phyloP scores from a whole-genome alignment of 495 filamentous ascomycete genomes.

The Echria macrotheca region DNA sequence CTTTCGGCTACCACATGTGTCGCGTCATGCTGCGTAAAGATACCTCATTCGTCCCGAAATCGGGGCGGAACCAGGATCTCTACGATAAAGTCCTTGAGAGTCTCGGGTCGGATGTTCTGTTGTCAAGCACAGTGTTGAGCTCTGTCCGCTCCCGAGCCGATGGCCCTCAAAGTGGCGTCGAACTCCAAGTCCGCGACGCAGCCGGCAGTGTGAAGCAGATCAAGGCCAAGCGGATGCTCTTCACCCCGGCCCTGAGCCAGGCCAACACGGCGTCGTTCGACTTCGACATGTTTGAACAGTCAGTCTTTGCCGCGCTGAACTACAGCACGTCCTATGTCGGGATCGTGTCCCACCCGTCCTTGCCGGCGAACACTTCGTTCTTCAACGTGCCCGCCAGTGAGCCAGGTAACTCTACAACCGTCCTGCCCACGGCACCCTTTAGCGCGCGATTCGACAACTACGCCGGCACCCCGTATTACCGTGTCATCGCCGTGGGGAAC shows the following conservation, averaged over 20 bases:
- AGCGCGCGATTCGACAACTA: constrained; percentile 21
- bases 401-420: constrained; percentile 7
- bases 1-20: constrained; percentile 33
- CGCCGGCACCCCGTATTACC: constrained; percentile 26
- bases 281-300: constrained; percentile 25
- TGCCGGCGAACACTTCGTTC: neutral
- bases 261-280: constrained; percentile 30
- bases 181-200: constrained; percentile 29
- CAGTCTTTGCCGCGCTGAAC: constrained; percentile 27
- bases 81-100: constrained; percentile 33
- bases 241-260: constrained; percentile 32
- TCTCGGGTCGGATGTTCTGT: constrained; percentile 33
- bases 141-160: constrained; percentile 18
- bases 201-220: constrained; percentile 24
- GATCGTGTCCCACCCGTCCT: constrained; percentile 18
- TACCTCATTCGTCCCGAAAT: constrained; percentile 26
- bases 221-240: constrained; percentile 33
- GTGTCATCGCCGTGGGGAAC: constrained; percentile 33
- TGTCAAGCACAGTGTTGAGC: constrained; percentile 28
- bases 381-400: constrained; percentile 13
- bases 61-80: constrained; percentile 36
- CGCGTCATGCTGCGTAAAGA: constrained; percentile 20
- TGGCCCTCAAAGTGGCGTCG: constrained; percentile 15
- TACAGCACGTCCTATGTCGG: constrained; percentile 33
- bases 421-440: constrained; percentile 14